A percentile compares a stretch with the other conserved stretches of the same genome.
phyloP scores from a whole-genome alignment of 73 alveolate genomes.

The Stentor coeruleus region DNA sequence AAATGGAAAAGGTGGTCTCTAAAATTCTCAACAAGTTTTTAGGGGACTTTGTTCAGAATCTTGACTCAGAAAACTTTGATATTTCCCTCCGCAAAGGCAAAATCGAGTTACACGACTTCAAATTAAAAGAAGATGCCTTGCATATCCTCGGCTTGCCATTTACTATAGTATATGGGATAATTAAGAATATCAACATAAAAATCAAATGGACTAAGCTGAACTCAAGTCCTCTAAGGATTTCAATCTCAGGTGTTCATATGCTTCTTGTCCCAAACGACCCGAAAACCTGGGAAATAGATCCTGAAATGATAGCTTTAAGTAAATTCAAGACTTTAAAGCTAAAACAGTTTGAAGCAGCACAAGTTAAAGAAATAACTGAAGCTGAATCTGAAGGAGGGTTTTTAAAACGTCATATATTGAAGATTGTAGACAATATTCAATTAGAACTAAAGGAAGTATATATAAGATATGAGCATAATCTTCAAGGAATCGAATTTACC shows the following conservation, averaged over 20 bases:
- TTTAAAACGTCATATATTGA: no score
- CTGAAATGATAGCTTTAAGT: background rate
- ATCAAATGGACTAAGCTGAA: background rate
- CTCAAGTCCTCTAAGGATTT: background rate
- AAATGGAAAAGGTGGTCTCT: background rate
- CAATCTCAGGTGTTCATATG: background rate
- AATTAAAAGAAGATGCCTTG: background rate
- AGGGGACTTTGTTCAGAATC: background rate
- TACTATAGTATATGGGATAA: background rate
- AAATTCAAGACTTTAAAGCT: background rate
- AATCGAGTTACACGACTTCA: background rate
- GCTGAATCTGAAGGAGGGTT: background rate
- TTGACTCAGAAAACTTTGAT: background rate
- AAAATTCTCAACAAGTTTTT: background rate
- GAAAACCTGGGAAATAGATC: background rate
- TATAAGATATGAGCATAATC: background rate
- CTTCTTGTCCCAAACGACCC: background rate
- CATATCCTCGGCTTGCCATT: background rate
- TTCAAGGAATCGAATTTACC: background rate
- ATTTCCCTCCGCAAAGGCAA: background rate
- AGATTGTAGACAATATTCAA: background rate
- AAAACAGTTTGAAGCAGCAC: background rate
- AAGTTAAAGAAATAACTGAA: background rate
- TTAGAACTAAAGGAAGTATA: background rate
- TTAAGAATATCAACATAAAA: no score